Evolutionary conservation across 1,139 yeast species (phyloP).

Genomic region (Lodderomyces pseudojiufengensis): DNA sequence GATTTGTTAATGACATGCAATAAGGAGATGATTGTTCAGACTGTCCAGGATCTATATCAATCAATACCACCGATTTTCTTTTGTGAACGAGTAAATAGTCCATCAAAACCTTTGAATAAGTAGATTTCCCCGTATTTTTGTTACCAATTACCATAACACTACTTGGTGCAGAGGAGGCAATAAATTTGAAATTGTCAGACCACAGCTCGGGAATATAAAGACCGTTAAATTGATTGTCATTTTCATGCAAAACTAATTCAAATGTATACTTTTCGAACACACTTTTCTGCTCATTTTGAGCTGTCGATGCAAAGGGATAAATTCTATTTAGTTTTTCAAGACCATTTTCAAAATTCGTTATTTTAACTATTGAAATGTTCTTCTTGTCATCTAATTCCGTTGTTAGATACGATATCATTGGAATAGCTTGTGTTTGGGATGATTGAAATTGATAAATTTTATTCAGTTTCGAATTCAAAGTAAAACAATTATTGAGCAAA

Average conservation of each 20-base stretch:
- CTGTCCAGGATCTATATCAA: conserved; percentile 93
- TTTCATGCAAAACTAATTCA: conserved; percentile 27
- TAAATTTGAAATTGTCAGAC: conserved; percentile 15
- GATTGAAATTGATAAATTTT: conserved; percentile 36
- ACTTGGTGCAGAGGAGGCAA: conserved; percentile 14
- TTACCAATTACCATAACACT: conserved; percentile 36
- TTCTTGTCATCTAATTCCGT: conserved; percentile 17
- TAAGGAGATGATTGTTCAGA: conserved; percentile 78
- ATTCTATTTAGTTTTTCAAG: conserved; percentile 44
- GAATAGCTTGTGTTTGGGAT: conserved; percentile 52
- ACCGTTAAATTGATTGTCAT: conserved; percentile 27
- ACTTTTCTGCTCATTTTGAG: conserved; percentile 21
- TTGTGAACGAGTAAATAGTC: conserved; percentile 36
- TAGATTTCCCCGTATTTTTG: conserved; percentile 84
- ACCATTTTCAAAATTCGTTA: conserved; percentile 39
- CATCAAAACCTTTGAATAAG: conserved; percentile 54
- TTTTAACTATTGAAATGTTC: conserved; percentile 34
- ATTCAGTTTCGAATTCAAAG: conserved; percentile 31
- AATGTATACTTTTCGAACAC: conserved; percentile 27
- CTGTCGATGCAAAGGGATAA: conserved; percentile 46
- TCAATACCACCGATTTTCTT: conserved; percentile 32
- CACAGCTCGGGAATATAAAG: conserved; percentile 21
- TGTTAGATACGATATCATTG: conserved; percentile 49
- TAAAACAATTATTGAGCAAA: conserved; percentile 51
- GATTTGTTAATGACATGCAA: conserved; percentile 47